Evolutionary conservation across 2,329 filamentous ascomycete species (phyloP).

Genomic region (Penicillium sp.): DNA sequence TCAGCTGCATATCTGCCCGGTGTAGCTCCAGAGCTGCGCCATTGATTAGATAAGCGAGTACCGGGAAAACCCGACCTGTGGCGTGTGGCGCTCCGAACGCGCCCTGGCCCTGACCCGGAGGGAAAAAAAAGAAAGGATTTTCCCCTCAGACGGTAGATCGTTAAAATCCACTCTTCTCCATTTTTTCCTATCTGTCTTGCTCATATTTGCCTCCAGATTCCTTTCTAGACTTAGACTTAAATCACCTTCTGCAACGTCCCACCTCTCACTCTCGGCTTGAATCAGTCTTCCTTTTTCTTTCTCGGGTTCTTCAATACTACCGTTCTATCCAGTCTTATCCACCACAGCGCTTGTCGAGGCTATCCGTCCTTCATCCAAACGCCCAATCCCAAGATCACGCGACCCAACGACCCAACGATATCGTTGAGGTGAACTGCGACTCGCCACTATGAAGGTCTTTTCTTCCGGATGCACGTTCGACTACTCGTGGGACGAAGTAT

Average conservation of each 20-base stretch:
- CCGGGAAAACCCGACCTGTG: neutral
- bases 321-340: neutral
- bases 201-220: conserved; percentile 6
- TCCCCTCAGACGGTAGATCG: conserved; percentile 2
- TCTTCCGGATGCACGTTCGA: conserved; percentile 85
- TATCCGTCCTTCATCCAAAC: neutral
- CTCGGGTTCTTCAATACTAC: neutral
- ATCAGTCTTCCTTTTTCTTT: neutral
- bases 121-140: conserved; percentile 2
- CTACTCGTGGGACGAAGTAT: conserved; percentile 99
- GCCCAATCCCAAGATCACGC: neutral
- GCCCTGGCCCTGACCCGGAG: conserved; percentile 7
- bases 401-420: neutral
- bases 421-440: neutral
- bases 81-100: conserved; percentile 1
- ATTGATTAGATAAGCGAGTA: neutral
- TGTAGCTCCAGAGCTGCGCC: neutral
- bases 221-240: conserved; percentile 3
- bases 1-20: neutral
- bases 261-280: neutral
- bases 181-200: conserved; percentile 1
- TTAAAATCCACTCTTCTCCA: conserved; percentile 10
- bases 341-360: neutral
- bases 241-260: neutral
- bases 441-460: conserved; percentile 82